A percentile compares a stretch with the other conserved stretches of the same genome.
These are phyloP conservation scores for Exophiala spinifera DNA, from an alignment of 2,329 filamentous ascomycete genomes.

Conservation along the genomic window DNA sequence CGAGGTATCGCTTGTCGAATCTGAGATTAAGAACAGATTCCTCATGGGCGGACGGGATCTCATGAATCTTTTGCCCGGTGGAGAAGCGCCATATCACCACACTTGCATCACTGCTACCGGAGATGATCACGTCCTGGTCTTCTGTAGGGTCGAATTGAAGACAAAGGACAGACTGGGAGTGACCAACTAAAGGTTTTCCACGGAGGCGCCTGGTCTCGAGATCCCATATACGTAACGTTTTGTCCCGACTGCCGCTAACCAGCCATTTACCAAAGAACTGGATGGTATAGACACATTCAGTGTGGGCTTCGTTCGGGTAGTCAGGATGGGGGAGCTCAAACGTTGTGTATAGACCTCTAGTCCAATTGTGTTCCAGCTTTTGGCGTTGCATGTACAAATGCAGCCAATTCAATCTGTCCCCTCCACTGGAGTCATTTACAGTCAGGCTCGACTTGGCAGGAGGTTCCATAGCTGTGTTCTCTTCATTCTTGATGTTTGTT, in stretches of 20 bases:
- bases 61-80: slow-evolving; percentile 77
- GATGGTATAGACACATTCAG: slow-evolving; percentile 91
- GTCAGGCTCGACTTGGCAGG: slow-evolving; percentile 36
- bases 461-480: slow-evolving; percentile 11
- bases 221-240: slow-evolving; percentile 85
- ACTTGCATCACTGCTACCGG: slow-evolving; percentile 86
- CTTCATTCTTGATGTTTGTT: slow-evolving; percentile 1
- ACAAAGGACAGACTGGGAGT: slow-evolving; percentile 84
- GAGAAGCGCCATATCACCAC: slow-evolving; percentile 93
- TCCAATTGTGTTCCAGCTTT: slow-evolving; percentile 87
- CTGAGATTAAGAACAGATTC: slow-evolving; percentile 92
- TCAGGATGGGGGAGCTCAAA: slow-evolving; percentile 88
- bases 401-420: slow-evolving; percentile 76
- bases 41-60: slow-evolving; percentile 70
- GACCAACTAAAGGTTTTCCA: slow-evolving; percentile 69
- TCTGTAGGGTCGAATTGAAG: slow-evolving; percentile 90
- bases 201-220: slow-evolving; percentile 76
- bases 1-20: slow-evolving; percentile 85
- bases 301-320: slow-evolving; percentile 76
- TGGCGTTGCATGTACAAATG: slow-evolving; percentile 87
- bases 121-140: slow-evolving; percentile 87
- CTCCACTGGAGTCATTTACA: slow-evolving; percentile 34
- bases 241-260: slow-evolving; percentile 90
- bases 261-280: slow-evolving; percentile 83
- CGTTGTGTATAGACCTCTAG: slow-evolving; percentile 72